Conservation (phyloP, 805 yeast species). For the Metschnikowia vanudenii region DNA sequence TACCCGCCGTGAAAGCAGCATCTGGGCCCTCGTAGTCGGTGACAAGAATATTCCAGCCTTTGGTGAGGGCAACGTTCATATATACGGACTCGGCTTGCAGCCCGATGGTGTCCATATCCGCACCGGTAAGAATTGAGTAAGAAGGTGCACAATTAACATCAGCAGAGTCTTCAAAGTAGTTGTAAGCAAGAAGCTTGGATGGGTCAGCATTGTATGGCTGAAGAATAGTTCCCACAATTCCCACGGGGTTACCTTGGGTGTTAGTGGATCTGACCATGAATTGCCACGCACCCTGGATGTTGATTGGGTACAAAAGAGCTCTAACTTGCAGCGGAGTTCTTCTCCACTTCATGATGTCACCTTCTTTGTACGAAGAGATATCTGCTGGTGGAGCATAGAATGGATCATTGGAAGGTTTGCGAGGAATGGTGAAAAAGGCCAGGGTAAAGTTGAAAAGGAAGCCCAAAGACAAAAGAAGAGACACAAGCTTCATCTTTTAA, state of each 20-base stretch:
- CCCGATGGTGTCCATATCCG: slow-evolving; percentile 14
- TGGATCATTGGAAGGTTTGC: slow-evolving; percentile 9
- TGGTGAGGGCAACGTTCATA: slow-evolving; percentile 16
- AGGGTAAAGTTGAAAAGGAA: background rate
- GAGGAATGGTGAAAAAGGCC: slow-evolving; percentile 1
- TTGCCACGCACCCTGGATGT: slow-evolving; percentile 23
- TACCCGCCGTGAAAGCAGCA: slow-evolving; percentile 32
- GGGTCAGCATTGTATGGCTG: slow-evolving; percentile 27
- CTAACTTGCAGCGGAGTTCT: slow-evolving; percentile 10
- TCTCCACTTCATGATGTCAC: slow-evolving; percentile 13
- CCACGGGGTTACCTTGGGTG: slow-evolving; percentile 21
- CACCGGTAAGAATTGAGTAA: slow-evolving; percentile 19
- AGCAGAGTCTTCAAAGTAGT: slow-evolving; percentile 24
- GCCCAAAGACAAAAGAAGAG: slow-evolving; percentile 2
- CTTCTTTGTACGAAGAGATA: slow-evolving; percentile 5
- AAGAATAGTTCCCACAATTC: slow-evolving; percentile 24
- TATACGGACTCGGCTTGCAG: slow-evolving; percentile 19
- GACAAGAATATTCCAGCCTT: slow-evolving; percentile 34
- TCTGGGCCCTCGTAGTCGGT: slow-evolving; percentile 39
- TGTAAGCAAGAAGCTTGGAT: slow-evolving; percentile 22
- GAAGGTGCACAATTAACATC: slow-evolving; percentile 24
- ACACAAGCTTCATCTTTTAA: no score
- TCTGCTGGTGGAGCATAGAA: slow-evolving; percentile 13
- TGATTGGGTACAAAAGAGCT: slow-evolving; percentile 10
- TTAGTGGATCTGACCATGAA: slow-evolving; percentile 24